These are phyloP conservation scores for Udeniomyces megalosporus DNA, from an alignment of 768 basidiomycete species.

Conservation along the genomic window DNA sequence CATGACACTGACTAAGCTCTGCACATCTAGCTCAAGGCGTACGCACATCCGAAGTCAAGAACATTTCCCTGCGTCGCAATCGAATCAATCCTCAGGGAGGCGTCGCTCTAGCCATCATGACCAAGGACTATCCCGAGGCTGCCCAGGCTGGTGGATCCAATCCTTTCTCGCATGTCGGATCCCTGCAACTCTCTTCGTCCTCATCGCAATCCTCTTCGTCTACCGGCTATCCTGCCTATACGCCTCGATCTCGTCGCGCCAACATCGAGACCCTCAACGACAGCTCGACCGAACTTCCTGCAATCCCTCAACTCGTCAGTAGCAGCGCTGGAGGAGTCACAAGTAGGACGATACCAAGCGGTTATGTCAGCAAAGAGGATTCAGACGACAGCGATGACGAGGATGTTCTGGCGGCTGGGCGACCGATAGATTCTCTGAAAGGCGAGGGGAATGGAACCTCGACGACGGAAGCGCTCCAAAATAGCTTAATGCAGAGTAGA, in stretches of 20 bases:
- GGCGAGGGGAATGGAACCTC: no score
- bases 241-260: constrained; percentile 27
- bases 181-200: not conserved
- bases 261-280: constrained; percentile 17
- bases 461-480: no score
- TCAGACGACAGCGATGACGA: constrained; percentile 1
- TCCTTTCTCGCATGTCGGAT: constrained; percentile 18
- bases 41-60: constrained; percentile 63
- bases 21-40: constrained; percentile 51
- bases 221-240: constrained; percentile 26
- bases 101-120: constrained; percentile 87
- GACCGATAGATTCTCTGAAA: no score
- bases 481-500: constrained; percentile 47
- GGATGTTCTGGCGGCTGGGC: not conserved
- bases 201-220: constrained; percentile 1
- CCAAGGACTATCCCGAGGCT: constrained; percentile 77
- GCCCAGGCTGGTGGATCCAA: constrained; percentile 27
- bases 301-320: constrained; percentile 20
- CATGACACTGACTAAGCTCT: not conserved
- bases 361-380: constrained; percentile 21
- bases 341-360: constrained; percentile 23
- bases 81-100: constrained; percentile 68
- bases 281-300: not conserved
- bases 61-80: constrained; percentile 82
- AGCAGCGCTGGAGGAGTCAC: constrained; percentile 21